A percentile compares a stretch with the other conserved stretches of the same genome.
Evolutionary conservation across 306 rosid genomes (phyloP).

Genomic region (Cyclanthera cordifolia): DNA sequence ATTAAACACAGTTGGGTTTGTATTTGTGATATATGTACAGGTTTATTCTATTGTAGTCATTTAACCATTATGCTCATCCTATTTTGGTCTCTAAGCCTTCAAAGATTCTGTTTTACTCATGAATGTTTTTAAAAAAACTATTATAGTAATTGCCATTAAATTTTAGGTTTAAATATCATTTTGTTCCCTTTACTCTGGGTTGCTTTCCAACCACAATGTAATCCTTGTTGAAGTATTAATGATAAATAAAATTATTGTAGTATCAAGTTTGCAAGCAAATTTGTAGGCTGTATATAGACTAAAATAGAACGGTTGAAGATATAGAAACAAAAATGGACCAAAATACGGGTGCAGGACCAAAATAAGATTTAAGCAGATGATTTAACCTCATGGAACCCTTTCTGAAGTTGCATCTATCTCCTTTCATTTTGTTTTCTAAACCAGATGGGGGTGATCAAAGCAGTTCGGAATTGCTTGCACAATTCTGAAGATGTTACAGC

Average conservation of each 20-base stretch:
- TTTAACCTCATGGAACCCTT: neutral
- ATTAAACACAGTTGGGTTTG: neutral
- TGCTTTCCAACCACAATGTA: neutral
- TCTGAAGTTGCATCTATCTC: neutral
- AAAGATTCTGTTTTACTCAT: too few relatives aligned
- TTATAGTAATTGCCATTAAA: too few relatives aligned
- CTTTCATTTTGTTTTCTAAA: constrained; percentile 1
- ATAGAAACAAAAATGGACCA: neutral
- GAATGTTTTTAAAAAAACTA: too few relatives aligned
- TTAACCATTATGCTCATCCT: neutral
- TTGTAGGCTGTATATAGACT: neutral
- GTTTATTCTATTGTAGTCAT: neutral
- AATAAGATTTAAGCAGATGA: neutral
- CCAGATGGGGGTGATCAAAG: constrained; percentile 66
- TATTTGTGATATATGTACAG: neutral
- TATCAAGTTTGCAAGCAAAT: neutral
- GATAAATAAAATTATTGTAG: neutral
- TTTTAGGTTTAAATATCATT: too few relatives aligned
- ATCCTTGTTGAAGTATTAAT: neutral
- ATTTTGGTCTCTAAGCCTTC: too few relatives aligned
- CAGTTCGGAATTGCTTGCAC: constrained; percentile 48
- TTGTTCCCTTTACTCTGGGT: too few relatives aligned
- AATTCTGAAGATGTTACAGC: constrained; percentile 62
- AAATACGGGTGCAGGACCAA: neutral
- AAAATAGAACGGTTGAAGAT: too few relatives aligned